Evolutionary conservation across 257 asterid genomes (phyloP).

Genomic region (Solanum microdontum): DNA sequence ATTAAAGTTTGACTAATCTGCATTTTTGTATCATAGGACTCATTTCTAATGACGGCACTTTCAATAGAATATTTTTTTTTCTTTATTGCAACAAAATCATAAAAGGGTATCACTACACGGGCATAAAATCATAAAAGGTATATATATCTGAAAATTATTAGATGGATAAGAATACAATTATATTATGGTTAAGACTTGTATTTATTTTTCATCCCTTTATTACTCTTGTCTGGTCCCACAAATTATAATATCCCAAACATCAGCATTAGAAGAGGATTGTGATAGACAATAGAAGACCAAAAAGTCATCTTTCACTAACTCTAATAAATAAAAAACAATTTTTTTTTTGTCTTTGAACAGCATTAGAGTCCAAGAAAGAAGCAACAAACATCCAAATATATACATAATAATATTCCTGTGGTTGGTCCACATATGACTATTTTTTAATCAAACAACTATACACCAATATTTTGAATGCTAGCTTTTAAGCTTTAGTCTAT

Average conservation of each 20-base stretch:
- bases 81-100: not conserved
- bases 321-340: not conserved
- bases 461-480: not conserved
- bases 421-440: not conserved
- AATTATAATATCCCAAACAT: not conserved
- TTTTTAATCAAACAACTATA: not conserved
- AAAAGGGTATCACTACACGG: not conserved
- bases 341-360: not conserved
- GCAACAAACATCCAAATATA: not conserved
- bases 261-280: not conserved
- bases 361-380: not conserved
- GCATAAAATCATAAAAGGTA: not conserved
- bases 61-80: not conserved
- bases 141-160: not conserved
- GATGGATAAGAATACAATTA: not conserved
- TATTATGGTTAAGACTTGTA: not conserved
- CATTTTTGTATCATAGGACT: no score
- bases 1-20: no score
- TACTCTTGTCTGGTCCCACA: not conserved
- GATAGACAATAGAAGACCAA: not conserved
- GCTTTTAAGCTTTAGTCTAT: not conserved
- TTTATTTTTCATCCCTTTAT: not conserved
- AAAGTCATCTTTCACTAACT: not conserved
- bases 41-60: not conserved
- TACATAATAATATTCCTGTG: not conserved